A percentile compares a stretch with the other conserved stretches of the same genome.
These are phyloP conservation scores for Panicum virgatum DNA, from an alignment of 202 grass and related monocot species.

Conservation along the genomic window DNA sequence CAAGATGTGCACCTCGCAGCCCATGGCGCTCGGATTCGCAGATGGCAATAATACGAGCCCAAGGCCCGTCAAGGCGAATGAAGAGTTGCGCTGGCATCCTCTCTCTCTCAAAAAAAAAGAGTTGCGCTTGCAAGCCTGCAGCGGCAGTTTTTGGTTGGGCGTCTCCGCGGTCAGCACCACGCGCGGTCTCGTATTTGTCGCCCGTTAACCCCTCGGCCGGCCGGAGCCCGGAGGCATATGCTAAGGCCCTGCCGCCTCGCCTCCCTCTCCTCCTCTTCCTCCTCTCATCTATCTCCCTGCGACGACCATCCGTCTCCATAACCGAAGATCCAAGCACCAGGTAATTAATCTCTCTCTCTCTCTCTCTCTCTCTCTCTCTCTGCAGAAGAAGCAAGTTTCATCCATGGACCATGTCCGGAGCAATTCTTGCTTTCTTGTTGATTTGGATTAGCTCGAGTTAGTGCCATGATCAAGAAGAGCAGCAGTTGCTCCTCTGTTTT, in stretches of 20 bases:
- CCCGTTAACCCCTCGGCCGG: not conserved
- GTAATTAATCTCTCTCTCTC: not conserved
- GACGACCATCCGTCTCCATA: slow-evolving; percentile 4
- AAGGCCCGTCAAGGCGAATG: too few relatives aligned
- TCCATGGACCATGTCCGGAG: not conserved
- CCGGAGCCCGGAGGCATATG: not conserved
- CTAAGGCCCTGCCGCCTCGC: not conserved
- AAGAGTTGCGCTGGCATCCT: too few relatives aligned
- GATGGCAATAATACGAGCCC: too few relatives aligned
- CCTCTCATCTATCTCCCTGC: not conserved
- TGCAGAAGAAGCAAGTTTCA: not conserved
- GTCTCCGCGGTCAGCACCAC: too few relatives aligned
- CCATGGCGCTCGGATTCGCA: not conserved
- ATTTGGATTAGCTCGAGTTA: not conserved
- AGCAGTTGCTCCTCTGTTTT: not conserved
- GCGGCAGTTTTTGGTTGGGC: too few relatives aligned
- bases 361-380: slow-evolving; percentile 14
- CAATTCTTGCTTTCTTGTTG: not conserved
- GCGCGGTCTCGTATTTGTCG: slow-evolving; percentile 19
- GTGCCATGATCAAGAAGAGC: not conserved
- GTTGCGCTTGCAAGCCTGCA: too few relatives aligned
- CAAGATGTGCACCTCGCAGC: not conserved
- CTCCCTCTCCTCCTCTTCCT: not conserved
- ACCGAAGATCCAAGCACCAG: not conserved
- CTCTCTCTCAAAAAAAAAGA: too few relatives aligned